Evolutionary conservation across 352 stramenopile genomes (phyloP), one percentile per base, ranked within the genome.

Genomic region (Peronospora belbahrii): DNA sequence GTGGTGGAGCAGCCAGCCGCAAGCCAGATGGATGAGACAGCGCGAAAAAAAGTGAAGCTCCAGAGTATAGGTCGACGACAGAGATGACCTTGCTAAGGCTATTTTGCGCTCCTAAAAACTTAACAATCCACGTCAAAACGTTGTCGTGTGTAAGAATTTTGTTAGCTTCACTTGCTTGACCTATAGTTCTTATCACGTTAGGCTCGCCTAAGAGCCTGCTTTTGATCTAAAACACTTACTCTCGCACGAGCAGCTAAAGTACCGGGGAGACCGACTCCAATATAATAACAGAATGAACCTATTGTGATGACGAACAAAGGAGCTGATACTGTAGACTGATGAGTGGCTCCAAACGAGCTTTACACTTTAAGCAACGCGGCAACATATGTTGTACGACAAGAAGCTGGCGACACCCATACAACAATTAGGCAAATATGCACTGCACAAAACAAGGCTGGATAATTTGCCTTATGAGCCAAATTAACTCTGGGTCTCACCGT

Each of bases 41-140:
- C 27, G 35, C 37, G 15, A 59, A 36, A 18, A 43, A 11, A 32
- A 22, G 9, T 32, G 25, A 30, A 19, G 9, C 14, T 54, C 22
- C 14, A 28, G 18, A 22, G 48, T 59, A 54, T 55, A 63, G 55
- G 48, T 20, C 30, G 40, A 27, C n/a, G n/a, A n/a, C n/a, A n/a
- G n/a, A n/a, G n/a, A n/a, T n/a, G n/a, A n/a, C n/a, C n/a, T n/a
- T n/a, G n/a, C n/a, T n/a, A n/a, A n/a, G n/a, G n/a, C n/a, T n/a
- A n/a, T n/a, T n/a, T n/a, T n/a, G n/a, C n/a, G n/a, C n/a, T n/a
- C n/a, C n/a, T n/a, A n/a, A n/a, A 46, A 56, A 46, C 33, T 54
- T 62, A 50, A 36, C 42, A 53, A 56, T 62, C 34, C 35, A 57
- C 51, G 51, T 61, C 52, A 40, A 62, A 42, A 34, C 45, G 45